Evolutionary conservation across 108 stramenopile species (phyloP), one percentile per base, ranked within the genome.

Genomic region (Nitzschia inconspicua): DNA sequence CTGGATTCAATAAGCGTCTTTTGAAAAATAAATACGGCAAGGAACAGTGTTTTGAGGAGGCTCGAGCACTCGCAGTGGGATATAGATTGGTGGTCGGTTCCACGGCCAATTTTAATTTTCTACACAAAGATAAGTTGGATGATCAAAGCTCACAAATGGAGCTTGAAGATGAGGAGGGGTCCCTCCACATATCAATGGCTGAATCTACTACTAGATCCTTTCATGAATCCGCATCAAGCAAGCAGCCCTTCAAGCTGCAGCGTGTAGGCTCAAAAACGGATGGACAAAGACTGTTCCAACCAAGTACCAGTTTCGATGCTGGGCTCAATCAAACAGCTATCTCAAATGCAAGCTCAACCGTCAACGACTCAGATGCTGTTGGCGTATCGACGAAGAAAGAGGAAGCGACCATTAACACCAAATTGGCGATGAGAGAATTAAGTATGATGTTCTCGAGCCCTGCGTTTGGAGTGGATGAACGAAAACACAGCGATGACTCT

Each of bases 371-470:
- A 13, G 52, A 59, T 58, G 63, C 59, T 16, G 73, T 68, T 5
- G 78, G 82, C n/a, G 68, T 65, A 20, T 55, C 63, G 4, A 53
- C 66, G 11, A 63, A 54, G 42, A 65, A 51, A n/a, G 75, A 72
- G 40, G 85, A 90, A 63, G 86, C 86, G 55, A 92, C 90, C 1
- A 84, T 92, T 31, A 92, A 92, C 50, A 88, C 90, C 2, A 84
- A 84, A 57, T 71, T 88, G 27, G 90, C 90, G 14, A 76, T 82
- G 68, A 76, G 67, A 23, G 90, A 92, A 55, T 53, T 92, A 16
- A 86, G 85, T 40, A 88, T 92, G 85, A 92, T 92, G 90, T 92
- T 92, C 57, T 85, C 82, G 13, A 88, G 86, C 70, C 90, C 90
- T 6, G 78, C 72, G 9, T 44, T 63, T 24, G 65, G 69, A 9